These are phyloP conservation scores for Fusarium sterilihyphosum DNA, from an alignment of 2,329 filamentous ascomycete species.

Conservation along the genomic window DNA sequence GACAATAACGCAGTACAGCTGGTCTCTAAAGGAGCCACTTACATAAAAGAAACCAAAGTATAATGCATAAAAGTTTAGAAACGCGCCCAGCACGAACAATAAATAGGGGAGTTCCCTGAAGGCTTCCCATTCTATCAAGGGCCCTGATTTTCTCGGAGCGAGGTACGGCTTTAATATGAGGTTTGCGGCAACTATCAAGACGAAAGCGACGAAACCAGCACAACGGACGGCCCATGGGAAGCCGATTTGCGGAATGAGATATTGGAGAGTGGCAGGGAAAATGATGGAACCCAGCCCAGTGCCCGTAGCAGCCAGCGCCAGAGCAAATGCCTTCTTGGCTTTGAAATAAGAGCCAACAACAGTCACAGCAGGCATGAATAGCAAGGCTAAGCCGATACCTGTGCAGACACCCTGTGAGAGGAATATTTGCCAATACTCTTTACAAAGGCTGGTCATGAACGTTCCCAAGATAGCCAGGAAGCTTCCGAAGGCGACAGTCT, in stretches of 20 bases:
- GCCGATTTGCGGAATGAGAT: slow-evolving; percentile 65
- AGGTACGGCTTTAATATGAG: slow-evolving; percentile 57
- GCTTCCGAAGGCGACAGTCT: slow-evolving; percentile 53
- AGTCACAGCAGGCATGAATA: slow-evolving; percentile 68
- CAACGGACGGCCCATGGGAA: slow-evolving; percentile 73
- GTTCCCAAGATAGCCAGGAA: slow-evolving; percentile 57
- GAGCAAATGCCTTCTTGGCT: slow-evolving; percentile 64
- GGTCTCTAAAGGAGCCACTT: slow-evolving; percentile 49
- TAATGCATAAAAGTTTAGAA: slow-evolving; percentile 55
- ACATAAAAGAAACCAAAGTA: slow-evolving; percentile 56
- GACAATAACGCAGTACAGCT: not conserved
- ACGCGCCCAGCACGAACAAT: slow-evolving; percentile 60
- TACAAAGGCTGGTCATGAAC: slow-evolving; percentile 58
- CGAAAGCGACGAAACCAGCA: slow-evolving; percentile 69
- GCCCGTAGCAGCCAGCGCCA: slow-evolving; percentile 69
- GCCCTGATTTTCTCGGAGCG: slow-evolving; percentile 59
- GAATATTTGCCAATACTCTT: slow-evolving; percentile 63
- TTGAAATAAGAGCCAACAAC: slow-evolving; percentile 72
- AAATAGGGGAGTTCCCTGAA: slow-evolving; percentile 67
- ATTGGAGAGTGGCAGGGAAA: slow-evolving; percentile 66
- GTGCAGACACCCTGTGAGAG: slow-evolving; percentile 63
- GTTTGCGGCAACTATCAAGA: slow-evolving; percentile 52
- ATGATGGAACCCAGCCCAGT: slow-evolving; percentile 65
- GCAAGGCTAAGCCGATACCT: slow-evolving; percentile 63
- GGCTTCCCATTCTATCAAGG: slow-evolving; percentile 64